A percentile compares a stretch with the other conserved stretches of the same genome.
Conservation (phyloP, 208 protist genomes). For the Tritrichomonas foetus region DNA sequence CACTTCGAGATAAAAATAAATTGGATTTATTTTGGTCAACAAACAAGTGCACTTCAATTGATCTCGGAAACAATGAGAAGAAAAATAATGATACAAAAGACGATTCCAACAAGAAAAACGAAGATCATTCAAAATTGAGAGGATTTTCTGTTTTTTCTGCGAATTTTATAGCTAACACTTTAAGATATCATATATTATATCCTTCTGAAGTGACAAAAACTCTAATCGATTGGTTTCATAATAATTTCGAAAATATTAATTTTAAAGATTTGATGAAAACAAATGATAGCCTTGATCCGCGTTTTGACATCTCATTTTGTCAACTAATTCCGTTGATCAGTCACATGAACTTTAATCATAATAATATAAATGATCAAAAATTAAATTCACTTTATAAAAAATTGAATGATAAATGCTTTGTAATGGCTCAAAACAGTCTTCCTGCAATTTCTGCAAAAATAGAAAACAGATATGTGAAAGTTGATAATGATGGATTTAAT, state of each 20-base stretch:
- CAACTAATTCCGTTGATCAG: neutral
- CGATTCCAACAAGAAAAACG: too few relatives aligned
- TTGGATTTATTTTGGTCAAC: neutral
- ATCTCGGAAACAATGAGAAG: too few relatives aligned
- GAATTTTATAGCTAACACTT: neutral
- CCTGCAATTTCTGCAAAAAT: neutral
- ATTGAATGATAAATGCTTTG: neutral
- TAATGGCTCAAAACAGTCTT: neutral
- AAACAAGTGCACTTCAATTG: neutral
- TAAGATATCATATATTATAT: neutral
- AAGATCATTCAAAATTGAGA: too few relatives aligned
- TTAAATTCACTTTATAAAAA: neutral
- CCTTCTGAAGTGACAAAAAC: neutral
- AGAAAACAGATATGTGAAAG: neutral
- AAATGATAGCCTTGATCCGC: neutral
- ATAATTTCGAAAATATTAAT: neutral
- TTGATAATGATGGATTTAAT: neutral
- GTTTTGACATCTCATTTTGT: neutral
- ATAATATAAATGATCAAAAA: neutral
- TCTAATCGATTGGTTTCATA: neutral
- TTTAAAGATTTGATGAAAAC: neutral
- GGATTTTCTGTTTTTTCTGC: neutral
- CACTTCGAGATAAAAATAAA: neutral
- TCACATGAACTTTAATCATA: neutral
- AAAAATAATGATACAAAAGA: too few relatives aligned